Percentiles rank a stretch among this genome's conserved stretches.
These are phyloP conservation scores for Auriscalpium vulgare DNA, from an alignment of 768 basidiomycete species.

Conservation along the genomic window DNA sequence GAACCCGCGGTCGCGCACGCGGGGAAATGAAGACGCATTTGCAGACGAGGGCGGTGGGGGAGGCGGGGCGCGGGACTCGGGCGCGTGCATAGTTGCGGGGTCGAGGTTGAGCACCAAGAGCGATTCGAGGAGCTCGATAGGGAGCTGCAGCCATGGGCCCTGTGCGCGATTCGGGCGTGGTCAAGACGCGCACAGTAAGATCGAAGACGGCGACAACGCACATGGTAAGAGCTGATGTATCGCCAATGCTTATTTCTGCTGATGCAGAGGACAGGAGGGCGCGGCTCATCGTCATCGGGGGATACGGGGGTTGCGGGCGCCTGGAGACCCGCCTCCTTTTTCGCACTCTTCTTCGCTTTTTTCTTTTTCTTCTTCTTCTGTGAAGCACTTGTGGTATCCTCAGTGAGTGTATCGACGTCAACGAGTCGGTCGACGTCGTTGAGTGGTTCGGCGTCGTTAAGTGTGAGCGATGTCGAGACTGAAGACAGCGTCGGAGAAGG, in stretches of 20 bases:
- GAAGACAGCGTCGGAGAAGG: neutral
- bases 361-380: conserved; percentile 28
- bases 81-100: conserved; percentile 48
- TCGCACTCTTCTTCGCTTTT: conserved; percentile 62
- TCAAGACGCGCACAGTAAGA: conserved; percentile 1
- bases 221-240: conserved; percentile 88
- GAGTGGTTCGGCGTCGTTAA: neutral
- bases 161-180: conserved; percentile 21
- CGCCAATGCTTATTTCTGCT: conserved; percentile 93
- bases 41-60: conserved; percentile 26
- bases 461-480: neutral
- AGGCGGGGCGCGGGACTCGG: conserved; percentile 34
- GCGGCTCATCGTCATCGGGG: conserved; percentile 33
- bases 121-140: conserved; percentile 78
- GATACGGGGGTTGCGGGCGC: conserved; percentile 38
- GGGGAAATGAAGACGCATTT: conserved; percentile 17
- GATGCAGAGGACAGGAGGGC: conserved; percentile 70
- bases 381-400: too few relatives aligned
- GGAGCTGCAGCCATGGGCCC: conserved; percentile 91
- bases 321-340: conserved; percentile 65
- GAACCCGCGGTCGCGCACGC: conserved; percentile 38
- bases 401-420: neutral
- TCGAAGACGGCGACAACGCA: conserved; percentile 30
- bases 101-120: conserved; percentile 72
- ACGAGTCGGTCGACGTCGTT: conserved; percentile 16